These are phyloP conservation scores for Saccharum hybrid DNA, from an alignment of 202 grass and related monocot species.

Conservation along the genomic window DNA sequence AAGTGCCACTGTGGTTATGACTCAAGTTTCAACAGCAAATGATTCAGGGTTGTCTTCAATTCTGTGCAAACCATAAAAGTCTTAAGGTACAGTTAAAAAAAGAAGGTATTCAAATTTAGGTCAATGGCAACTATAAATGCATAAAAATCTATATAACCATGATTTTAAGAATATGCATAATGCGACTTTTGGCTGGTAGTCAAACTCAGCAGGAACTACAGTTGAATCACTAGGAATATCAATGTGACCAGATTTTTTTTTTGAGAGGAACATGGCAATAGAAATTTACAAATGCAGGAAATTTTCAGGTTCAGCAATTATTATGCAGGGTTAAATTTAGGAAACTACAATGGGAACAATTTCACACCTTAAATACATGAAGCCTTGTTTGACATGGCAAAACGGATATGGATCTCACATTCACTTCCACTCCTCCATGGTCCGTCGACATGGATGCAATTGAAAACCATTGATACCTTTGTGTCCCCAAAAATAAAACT, in stretches of 20 bases:
- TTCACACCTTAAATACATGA: conserved; percentile 2
- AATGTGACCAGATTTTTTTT: neutral
- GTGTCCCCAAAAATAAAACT: neutral
- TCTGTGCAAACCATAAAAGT: neutral
- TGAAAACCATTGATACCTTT: neutral
- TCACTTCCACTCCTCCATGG: neutral
- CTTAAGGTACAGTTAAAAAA: neutral
- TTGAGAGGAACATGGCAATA: neutral
- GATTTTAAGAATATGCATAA: neutral
- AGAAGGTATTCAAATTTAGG: conserved; percentile 18
- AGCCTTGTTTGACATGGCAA: conserved; percentile 3
- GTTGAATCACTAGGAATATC: conserved; percentile 50
- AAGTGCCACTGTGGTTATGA: neutral
- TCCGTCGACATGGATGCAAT: neutral
- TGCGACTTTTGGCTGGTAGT: neutral
- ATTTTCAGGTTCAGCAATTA: neutral
- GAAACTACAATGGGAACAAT: conserved; percentile 10
- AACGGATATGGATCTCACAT: neutral
- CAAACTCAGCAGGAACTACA: conserved; percentile 10
- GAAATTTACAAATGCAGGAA: conserved; percentile 5
- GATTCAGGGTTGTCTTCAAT: neutral
- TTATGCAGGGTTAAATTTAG: neutral
- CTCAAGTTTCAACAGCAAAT: neutral
- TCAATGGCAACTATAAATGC: neutral
- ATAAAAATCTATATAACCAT: neutral